Evolutionary conservation across 164 flowering plant genomes (phyloP).

Genomic region (Liriodendron chinense): DNA sequence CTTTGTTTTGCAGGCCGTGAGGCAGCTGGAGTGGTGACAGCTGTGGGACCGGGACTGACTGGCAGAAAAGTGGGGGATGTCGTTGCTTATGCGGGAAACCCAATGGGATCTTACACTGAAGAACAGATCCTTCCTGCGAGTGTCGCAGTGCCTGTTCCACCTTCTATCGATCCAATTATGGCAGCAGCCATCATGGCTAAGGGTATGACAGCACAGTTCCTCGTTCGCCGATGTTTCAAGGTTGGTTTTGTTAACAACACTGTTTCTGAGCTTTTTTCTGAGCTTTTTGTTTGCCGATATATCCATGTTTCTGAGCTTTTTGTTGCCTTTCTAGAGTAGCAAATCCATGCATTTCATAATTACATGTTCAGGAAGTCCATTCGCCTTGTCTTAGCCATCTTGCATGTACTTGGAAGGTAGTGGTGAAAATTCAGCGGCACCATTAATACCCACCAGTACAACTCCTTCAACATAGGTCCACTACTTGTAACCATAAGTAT

Average conservation of each 20-base stretch:
- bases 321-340: too few species aligned
- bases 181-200: conserved; percentile 72
- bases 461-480: too few species aligned
- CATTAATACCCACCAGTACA: too few species aligned
- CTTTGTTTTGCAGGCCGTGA: conserved; percentile 52
- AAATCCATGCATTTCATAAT: too few species aligned
- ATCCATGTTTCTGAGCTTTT: not conserved
- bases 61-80: conserved; percentile 73
- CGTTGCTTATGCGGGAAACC: conserved; percentile 70
- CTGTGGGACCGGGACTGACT: conserved; percentile 84
- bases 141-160: conserved; percentile 67
- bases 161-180: conserved; percentile 54
- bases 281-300: too few species aligned
- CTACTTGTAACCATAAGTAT: too few species aligned
- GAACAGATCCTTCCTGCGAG: conserved; percentile 85
- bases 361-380: too few species aligned
- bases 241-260: conserved; percentile 21
- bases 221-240: conserved; percentile 75
- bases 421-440: too few species aligned
- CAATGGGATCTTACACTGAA: conserved; percentile 80
- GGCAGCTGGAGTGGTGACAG: conserved; percentile 78
- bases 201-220: conserved; percentile 81
- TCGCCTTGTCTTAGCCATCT: too few species aligned
- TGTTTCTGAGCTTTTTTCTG: not conserved
- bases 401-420: too few species aligned